These are phyloP conservation scores for Paramyrothecium sp. DNA, from an alignment of 2,329 filamentous ascomycete genomes.

Conservation along the genomic window DNA sequence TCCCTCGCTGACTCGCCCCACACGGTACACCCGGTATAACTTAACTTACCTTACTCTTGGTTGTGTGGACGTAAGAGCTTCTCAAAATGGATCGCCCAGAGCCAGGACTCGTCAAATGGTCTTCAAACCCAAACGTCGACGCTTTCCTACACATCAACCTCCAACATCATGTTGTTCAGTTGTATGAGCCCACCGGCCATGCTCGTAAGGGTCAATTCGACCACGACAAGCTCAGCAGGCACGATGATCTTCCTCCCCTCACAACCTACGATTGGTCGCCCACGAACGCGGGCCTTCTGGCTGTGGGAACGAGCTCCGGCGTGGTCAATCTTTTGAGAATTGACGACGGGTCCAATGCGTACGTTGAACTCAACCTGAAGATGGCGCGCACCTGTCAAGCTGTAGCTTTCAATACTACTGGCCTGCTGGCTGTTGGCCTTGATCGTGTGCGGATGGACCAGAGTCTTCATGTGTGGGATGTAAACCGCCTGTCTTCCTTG, in stretches of 20 bases:
- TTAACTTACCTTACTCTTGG: too few relatives aligned
- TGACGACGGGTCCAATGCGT: slow-evolving; percentile 66
- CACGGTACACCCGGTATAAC: too few relatives aligned
- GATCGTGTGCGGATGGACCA: slow-evolving; percentile 80
- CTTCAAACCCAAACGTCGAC: slow-evolving; percentile 55
- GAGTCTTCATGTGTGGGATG: slow-evolving; percentile 80
- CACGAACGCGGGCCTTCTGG: slow-evolving; percentile 62
- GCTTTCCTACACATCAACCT: slow-evolving; percentile 66
- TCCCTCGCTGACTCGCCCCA: background rate
- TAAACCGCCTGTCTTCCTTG: slow-evolving; percentile 58
- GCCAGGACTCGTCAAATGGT: slow-evolving; percentile 66
- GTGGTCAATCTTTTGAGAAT: slow-evolving; percentile 74
- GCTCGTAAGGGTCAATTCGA: slow-evolving; percentile 57
- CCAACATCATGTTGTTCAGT: slow-evolving; percentile 60
- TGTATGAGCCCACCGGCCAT: slow-evolving; percentile 61
- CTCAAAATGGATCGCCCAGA: slow-evolving; percentile 56
- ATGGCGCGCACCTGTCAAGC: slow-evolving; percentile 78
- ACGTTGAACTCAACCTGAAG: slow-evolving; percentile 67
- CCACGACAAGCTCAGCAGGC: slow-evolving; percentile 54
- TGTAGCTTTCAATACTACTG: slow-evolving; percentile 72
- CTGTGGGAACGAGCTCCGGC: slow-evolving; percentile 72
- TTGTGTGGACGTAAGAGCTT: background rate
- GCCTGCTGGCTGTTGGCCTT: slow-evolving; percentile 73
- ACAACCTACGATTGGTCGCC: slow-evolving; percentile 69
- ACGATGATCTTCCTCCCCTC: slow-evolving; percentile 62